phyloP scores from a whole-genome alignment of 73 alveolate genomes.

The Tetrahymena thermophila region DNA sequence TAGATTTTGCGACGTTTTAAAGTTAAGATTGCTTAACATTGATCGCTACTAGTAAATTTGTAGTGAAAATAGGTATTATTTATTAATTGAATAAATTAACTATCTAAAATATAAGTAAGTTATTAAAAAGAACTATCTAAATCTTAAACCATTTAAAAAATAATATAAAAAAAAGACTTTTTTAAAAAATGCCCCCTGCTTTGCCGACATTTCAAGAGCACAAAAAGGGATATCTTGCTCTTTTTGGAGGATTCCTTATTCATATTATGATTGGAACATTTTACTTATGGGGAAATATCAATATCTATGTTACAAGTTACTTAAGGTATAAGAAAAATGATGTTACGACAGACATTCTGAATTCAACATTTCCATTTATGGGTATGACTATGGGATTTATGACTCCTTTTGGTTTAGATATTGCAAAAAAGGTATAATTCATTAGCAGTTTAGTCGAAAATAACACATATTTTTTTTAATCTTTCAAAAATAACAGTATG shows the following conservation, averaged over 20 bases:
- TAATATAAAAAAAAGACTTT: too few species aligned
- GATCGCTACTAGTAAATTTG: not conserved
- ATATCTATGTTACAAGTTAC: not conserved
- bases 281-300: not conserved
- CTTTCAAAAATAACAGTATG: not conserved
- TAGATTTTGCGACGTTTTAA: too few species aligned
- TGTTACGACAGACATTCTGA: not conserved
- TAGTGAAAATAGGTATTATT: not conserved
- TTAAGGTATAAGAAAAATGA: not conserved
- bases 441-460: not conserved
- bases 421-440: not conserved
- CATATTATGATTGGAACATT: not conserved
- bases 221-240: not conserved
- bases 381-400: not conserved
- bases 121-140: not conserved
- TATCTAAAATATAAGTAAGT: not conserved
- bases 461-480: not conserved
- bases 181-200: not conserved
- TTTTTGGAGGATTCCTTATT: not conserved
- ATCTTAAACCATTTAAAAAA: too few species aligned
- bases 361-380: not conserved
- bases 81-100: too few species aligned
- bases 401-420: not conserved
- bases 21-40: too few species aligned
- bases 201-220: not conserved